Evolutionary conservation across 345 rosid species (phyloP), one percentile per base, ranked within the genome.

Genomic region (Populus simonii): DNA sequence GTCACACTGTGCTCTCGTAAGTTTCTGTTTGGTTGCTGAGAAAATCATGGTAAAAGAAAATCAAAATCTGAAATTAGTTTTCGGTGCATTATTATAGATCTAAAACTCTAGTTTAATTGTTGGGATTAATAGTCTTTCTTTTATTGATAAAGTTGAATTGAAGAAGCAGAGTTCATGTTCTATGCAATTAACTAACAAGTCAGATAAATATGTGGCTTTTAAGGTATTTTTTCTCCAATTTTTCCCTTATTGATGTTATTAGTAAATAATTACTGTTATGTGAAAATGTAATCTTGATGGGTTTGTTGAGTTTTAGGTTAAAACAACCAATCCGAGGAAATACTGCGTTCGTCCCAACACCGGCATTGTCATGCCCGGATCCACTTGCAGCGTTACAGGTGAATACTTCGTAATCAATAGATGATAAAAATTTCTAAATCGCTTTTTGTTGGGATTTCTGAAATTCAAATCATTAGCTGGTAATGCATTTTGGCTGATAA

Each of bases 261-360:
- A 7, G 23, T 55, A 20, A 20, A 55, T 22, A 55, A 2, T 55
- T 22, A 22, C 23, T 55, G 61, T 8, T 8, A 22, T 7, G 25
- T 55, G 3, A 20, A 53, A 55, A 43, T 74, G 75, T 61, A 66
- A 73, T 20, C 13, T 41, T 31, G 11, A 61, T 69, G 39, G 41
- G 57, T 39, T 8, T 25, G 36, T 65, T 65, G 47, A n/a, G 68
- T 18, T 74, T 45, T 79, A 94, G 98, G 94, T 94, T 66, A 92
- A 94, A 83, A 94, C 98, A 25, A 94, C 97, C 31, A 92, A 87
- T 77, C 98, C 96, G 18, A 92, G 86, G 74, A 94, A 90, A 59
- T 94, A 94, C 74, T 88, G 89, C 61, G 98, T 94, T 38, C 92
- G 98, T 25, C 97, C 98, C 20, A 94, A 94, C 83, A 81, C 88